These are phyloP conservation scores for Hygrophorus russula DNA, from an alignment of 768 basidiomycete genomes.

Conservation along the genomic window DNA sequence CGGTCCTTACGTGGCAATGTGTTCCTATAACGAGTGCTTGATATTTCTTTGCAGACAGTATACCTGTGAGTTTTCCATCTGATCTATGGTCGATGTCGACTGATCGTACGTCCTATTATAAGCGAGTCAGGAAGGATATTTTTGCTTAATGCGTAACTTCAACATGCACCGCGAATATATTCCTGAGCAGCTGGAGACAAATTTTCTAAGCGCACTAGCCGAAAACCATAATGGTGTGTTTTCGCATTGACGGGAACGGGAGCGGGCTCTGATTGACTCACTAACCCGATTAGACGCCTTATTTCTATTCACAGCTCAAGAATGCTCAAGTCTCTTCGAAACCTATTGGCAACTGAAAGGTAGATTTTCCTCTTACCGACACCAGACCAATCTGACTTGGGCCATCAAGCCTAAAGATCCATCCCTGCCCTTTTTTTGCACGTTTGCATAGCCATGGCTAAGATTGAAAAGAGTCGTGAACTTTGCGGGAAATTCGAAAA, in stretches of 20 bases:
- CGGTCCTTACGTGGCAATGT: background rate
- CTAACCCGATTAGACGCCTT: background rate
- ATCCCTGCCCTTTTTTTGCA: background rate
- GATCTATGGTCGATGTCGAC: conserved; percentile 10
- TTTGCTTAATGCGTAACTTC: too few species aligned
- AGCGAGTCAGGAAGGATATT: background rate
- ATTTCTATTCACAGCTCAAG: background rate
- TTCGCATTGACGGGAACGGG: too few species aligned
- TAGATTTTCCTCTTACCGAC: background rate
- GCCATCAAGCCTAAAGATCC: background rate
- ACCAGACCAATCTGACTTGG: background rate
- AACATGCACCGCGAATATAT: too few species aligned
- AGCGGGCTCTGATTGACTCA: too few species aligned
- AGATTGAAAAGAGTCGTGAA: background rate
- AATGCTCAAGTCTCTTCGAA: background rate
- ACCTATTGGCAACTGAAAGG: background rate
- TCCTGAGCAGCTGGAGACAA: too few species aligned
- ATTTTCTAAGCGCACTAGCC: too few species aligned
- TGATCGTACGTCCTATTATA: conserved; percentile 3
- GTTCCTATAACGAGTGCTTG: background rate
- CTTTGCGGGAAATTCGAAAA: background rate
- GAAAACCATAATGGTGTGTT: too few species aligned
- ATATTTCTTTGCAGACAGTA: conserved; percentile 7
- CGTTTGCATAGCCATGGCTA: background rate
- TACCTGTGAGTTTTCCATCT: conserved; percentile 7